A percentile compares a stretch with the other conserved stretches of the same genome.
Conservation (phyloP, 768 basidiomycete genomes). For the Leccinum truebloodii region DNA sequence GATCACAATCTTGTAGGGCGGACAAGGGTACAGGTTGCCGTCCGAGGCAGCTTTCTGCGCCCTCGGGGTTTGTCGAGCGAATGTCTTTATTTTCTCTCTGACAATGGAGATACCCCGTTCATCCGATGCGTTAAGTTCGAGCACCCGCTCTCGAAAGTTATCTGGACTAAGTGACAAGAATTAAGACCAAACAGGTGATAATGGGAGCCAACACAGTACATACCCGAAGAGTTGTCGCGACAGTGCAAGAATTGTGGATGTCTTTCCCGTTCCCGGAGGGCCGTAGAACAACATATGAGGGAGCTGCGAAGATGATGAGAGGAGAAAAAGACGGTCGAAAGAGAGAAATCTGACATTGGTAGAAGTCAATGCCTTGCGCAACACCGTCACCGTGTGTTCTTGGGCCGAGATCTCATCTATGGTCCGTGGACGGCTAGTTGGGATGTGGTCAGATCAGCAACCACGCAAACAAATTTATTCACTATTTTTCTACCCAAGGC, state of each 20-base stretch:
- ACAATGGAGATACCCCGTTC: constrained; percentile 97
- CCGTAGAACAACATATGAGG: constrained; percentile 99
- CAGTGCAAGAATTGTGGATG: constrained; percentile 94
- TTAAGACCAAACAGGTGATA: background rate
- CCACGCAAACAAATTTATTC: constrained; percentile 23
- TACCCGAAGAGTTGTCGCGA: constrained; percentile 94
- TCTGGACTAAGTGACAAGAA: constrained; percentile 65
- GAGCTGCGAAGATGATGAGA: constrained; percentile 54
- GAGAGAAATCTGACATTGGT: constrained; percentile 69
- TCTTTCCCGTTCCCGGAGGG: constrained; percentile 98
- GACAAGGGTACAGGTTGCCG: constrained; percentile 87
- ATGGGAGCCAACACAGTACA: constrained; percentile 22
- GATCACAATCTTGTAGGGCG: constrained; percentile 99
- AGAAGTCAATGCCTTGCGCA: constrained; percentile 86
- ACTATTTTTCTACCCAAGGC: constrained; percentile 99
- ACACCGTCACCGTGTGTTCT: constrained; percentile 91
- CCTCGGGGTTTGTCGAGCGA: constrained; percentile 89
- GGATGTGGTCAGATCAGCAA: constrained; percentile 6
- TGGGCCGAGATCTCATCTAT: constrained; percentile 98
- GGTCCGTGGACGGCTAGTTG: constrained; percentile 85
- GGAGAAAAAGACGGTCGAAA: too few species aligned
- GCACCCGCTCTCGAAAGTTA: constrained; percentile 87
- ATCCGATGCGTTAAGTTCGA: constrained; percentile 98
- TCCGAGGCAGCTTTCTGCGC: constrained; percentile 75
- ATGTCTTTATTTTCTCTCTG: constrained; percentile 97